Conservation (phyloP, 257 asterid species). For the Capsicum pubescens region DNA sequence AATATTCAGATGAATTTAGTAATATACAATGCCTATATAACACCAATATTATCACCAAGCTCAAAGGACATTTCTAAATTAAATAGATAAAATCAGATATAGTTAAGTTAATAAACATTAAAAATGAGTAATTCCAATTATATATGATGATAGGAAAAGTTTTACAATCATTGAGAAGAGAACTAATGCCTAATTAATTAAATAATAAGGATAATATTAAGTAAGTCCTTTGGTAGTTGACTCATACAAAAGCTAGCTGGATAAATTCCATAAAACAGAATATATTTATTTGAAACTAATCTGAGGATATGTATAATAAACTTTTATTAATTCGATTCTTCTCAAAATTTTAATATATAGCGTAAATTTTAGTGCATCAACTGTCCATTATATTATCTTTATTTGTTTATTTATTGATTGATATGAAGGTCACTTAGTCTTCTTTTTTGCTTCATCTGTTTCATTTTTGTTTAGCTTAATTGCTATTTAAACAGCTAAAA, state of each 20-base stretch:
- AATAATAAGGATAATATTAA: conserved; percentile 13
- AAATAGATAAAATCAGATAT: not conserved
- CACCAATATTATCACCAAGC: not conserved
- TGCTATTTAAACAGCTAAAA: not conserved
- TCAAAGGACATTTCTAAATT: not conserved
- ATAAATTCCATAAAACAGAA: not conserved
- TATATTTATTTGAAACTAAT: not conserved
- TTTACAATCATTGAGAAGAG: not conserved
- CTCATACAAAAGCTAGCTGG: conserved; percentile 10
- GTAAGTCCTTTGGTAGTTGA: not conserved
- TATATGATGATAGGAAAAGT: not conserved
- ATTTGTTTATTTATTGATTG: not conserved
- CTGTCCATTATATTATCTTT: no score
- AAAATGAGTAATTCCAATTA: not conserved
- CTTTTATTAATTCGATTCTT: no score
- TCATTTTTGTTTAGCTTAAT: not conserved
- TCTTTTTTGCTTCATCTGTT: not conserved
- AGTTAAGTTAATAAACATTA: not conserved
- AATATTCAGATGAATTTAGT: not conserved
- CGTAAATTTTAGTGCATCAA: no score
- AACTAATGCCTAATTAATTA: not conserved
- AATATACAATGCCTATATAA: not conserved
- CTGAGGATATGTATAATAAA: no score
- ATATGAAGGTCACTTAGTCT: not conserved
- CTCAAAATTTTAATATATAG: no score